These are phyloP conservation scores for Talaromyces sp. DNA, from an alignment of 2,329 filamentous ascomycete species.

Conservation along the genomic window DNA sequence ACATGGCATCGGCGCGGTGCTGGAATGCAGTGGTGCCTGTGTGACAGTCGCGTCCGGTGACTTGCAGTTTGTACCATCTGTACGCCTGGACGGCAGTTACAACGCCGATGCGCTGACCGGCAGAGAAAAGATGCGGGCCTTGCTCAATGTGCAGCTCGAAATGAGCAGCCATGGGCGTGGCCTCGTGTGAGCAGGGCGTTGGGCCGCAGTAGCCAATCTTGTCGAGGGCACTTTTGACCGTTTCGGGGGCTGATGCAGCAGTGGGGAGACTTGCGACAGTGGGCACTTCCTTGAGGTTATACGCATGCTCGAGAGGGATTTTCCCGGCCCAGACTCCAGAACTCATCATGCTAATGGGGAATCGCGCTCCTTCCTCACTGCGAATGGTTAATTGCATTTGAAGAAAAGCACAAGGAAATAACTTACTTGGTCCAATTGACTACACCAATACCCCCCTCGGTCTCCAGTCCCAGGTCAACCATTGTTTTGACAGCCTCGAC, in stretches of 20 bases:
- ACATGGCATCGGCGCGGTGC: constrained; percentile 62
- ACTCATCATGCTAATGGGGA: constrained; percentile 68
- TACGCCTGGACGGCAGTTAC: constrained; percentile 72
- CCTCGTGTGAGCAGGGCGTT: constrained; percentile 33
- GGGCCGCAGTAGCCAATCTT: constrained; percentile 66
- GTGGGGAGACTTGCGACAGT: constrained; percentile 38
- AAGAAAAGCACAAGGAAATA: not conserved
- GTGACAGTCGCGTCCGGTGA: constrained; percentile 64
- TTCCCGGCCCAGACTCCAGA: constrained; percentile 73
- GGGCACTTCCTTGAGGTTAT: constrained; percentile 56
- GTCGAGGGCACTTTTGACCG: constrained; percentile 63
- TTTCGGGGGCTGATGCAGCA: constrained; percentile 51
- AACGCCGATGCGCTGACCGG: constrained; percentile 60
- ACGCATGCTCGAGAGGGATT: constrained; percentile 59
- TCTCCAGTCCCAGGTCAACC: constrained; percentile 61
- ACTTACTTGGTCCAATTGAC: constrained; percentile 50
- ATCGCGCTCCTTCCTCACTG: constrained; percentile 75
- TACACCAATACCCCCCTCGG: constrained; percentile 62
- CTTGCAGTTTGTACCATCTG: constrained; percentile 65
- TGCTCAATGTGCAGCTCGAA: constrained; percentile 86
- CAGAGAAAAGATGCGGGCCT: constrained; percentile 66
- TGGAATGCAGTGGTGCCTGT: constrained; percentile 69
- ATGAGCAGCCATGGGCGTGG: constrained; percentile 66
- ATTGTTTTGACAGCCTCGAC: constrained; percentile 64
- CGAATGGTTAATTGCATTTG: not conserved